A percentile compares a stretch with the other conserved stretches of the same genome.
Conservation (phyloP, 2,329 filamentous ascomycete genomes). For the Zalaria sp. region DNA sequence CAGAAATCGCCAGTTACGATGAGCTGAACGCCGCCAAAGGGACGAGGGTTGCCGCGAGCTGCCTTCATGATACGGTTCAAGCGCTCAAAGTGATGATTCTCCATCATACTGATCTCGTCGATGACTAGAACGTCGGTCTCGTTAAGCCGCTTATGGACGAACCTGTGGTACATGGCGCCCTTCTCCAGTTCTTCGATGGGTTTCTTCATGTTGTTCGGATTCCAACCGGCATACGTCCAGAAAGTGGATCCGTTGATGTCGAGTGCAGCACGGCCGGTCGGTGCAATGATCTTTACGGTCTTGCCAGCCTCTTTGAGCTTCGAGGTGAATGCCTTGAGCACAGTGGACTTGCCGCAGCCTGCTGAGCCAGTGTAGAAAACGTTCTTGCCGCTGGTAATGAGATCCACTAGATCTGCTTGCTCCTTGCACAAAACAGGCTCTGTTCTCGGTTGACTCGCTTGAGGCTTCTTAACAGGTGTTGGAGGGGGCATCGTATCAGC, state of each 20-base stretch:
- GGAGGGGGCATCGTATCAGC: too few species aligned
- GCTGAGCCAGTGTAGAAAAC: constrained; percentile 53
- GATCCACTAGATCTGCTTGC: constrained; percentile 34
- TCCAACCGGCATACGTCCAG: constrained; percentile 45
- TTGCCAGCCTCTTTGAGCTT: constrained; percentile 21
- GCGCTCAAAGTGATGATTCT: constrained; percentile 39
- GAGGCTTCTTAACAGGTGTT: too few species aligned
- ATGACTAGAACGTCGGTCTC: constrained; percentile 44
- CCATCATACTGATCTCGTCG: constrained; percentile 54
- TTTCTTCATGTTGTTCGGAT: constrained; percentile 29
- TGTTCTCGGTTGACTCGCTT: too few species aligned
- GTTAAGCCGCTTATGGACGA: neutral
- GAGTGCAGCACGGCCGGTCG: constrained; percentile 45
- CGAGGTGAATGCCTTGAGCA: constrained; percentile 35
- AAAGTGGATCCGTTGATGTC: constrained; percentile 43
- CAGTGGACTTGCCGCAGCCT: constrained; percentile 45
- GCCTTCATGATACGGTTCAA: constrained; percentile 34
- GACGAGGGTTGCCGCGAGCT: constrained; percentile 12
- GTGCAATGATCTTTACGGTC: constrained; percentile 39
- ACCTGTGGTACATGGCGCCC: neutral
- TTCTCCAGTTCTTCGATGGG: constrained; percentile 14
- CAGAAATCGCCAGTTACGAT: constrained; percentile 47
- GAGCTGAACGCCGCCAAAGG: constrained; percentile 38
- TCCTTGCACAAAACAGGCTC: constrained; percentile 25
- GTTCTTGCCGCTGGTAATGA: constrained; percentile 38